These are phyloP conservation scores for Boletus eberwhitei DNA, from an alignment of 768 basidiomycete species.

Conservation along the genomic window DNA sequence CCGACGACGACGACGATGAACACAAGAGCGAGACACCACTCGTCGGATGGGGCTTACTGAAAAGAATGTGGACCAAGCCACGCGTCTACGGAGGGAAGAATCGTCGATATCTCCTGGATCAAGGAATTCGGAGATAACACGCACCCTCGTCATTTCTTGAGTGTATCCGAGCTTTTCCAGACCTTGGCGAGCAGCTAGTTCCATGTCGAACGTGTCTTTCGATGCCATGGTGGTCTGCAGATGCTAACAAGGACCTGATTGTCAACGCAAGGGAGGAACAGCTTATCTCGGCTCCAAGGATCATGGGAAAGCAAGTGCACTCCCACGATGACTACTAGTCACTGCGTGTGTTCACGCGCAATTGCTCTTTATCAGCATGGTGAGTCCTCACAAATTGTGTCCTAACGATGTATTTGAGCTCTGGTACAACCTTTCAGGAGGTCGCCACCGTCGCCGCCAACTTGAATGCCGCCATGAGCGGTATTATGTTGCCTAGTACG, in stretches of 20 bases:
- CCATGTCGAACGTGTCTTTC: constrained; percentile 16
- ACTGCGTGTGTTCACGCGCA: too few species aligned
- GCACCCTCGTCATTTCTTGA: constrained; percentile 54
- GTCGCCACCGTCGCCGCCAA: too few species aligned
- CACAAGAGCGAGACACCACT: background rate
- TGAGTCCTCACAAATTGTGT: too few species aligned
- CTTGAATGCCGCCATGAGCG: too few species aligned
- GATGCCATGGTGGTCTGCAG: constrained; percentile 8
- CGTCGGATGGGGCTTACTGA: constrained; percentile 39
- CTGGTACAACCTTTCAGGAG: too few species aligned
- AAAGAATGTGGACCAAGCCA: constrained; percentile 50
- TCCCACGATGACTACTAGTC: too few species aligned
- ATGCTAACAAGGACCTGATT: background rate
- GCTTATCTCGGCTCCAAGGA: too few species aligned
- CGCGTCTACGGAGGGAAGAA: constrained; percentile 36
- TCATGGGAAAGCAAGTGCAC: too few species aligned
- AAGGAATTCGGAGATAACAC: background rate
- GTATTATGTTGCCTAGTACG: too few species aligned
- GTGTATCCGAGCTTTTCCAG: constrained; percentile 52
- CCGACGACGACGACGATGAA: background rate
- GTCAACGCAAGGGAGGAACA: too few species aligned
- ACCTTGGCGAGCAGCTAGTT: constrained; percentile 30
- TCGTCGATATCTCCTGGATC: background rate
- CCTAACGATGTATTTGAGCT: too few species aligned
- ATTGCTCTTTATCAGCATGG: too few species aligned